Evolutionary conservation across 441 rosid genomes (phyloP).

Genomic region (Bocquillonia castaneifolia): DNA sequence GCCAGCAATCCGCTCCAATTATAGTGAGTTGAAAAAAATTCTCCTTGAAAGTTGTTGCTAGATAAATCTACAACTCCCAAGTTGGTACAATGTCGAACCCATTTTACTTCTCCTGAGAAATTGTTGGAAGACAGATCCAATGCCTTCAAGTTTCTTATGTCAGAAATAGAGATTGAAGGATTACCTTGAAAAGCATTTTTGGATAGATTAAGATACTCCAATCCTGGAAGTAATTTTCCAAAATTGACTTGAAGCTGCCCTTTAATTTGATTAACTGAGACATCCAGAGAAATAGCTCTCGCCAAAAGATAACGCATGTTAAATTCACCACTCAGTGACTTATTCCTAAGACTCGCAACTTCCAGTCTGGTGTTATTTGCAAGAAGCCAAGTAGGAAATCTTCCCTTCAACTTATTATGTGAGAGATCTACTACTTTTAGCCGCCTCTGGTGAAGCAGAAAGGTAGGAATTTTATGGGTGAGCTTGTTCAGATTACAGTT

Average conservation of each 20-base stretch:
- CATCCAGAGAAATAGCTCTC: no score
- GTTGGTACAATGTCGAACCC: neutral
- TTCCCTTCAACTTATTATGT: neutral
- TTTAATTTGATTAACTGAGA: no score
- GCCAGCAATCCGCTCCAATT: neutral
- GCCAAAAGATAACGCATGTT: no score
- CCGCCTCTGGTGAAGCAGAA: neutral
- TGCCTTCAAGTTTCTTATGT: neutral
- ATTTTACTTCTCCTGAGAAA: neutral
- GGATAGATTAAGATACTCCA: neutral
- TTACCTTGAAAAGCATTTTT: neutral
- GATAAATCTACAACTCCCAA: neutral
- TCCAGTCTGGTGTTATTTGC: no score
- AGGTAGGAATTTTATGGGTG: neutral
- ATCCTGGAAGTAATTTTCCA: neutral
- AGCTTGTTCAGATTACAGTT: neutral
- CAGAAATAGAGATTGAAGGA: neutral
- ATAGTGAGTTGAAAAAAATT: neutral
- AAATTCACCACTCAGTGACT: no score
- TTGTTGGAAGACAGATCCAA: conserved; percentile 11
- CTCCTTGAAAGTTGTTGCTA: neutral
- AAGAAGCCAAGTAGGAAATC: neutral
- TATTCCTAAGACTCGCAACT: no score
- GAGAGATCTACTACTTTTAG: neutral
- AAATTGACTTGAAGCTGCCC: no score